phyloP scores from a whole-genome alignment of 805 yeast species.

The Kodamaea neixiangensis region DNA sequence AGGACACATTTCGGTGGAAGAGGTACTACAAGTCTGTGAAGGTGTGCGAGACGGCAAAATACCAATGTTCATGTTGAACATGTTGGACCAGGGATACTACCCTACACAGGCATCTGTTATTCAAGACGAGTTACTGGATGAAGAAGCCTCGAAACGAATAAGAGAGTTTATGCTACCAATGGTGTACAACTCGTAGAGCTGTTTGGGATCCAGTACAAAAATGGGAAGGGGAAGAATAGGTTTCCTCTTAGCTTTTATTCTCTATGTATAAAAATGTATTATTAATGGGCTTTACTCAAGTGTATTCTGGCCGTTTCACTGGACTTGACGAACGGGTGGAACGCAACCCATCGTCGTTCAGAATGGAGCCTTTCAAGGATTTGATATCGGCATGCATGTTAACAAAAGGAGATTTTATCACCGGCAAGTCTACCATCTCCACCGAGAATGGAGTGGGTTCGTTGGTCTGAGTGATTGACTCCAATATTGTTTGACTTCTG shows the following conservation, averaged over 20 bases:
- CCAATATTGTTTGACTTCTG: constrained; percentile 11
- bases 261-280: constrained; percentile 8
- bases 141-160: constrained; percentile 32
- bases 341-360: constrained; percentile 1
- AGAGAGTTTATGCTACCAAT: constrained; percentile 38
- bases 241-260: background rate
- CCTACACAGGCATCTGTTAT: constrained; percentile 21
- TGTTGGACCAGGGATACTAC: constrained; percentile 33
- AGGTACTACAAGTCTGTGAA: constrained; percentile 35
- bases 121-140: constrained; percentile 24
- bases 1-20: constrained; percentile 28
- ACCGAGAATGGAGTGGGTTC: constrained; percentile 6
- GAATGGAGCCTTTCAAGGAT: constrained; percentile 26
- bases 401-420: background rate
- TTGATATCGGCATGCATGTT: constrained; percentile 16
- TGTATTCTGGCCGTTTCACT: background rate
- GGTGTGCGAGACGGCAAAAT: constrained; percentile 41
- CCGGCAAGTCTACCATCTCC: constrained; percentile 2
- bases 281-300: constrained; percentile 1
- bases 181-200: constrained; percentile 22
- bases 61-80: constrained; percentile 37
- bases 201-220: background rate
- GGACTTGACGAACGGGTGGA: background rate
- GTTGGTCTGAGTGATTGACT: constrained; percentile 1
- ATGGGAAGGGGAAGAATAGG: background rate